A percentile compares a stretch with the other conserved stretches of the same genome.
Evolutionary conservation across 208 protist species (phyloP).

Genomic region (Leishmania aethiopica): DNA sequence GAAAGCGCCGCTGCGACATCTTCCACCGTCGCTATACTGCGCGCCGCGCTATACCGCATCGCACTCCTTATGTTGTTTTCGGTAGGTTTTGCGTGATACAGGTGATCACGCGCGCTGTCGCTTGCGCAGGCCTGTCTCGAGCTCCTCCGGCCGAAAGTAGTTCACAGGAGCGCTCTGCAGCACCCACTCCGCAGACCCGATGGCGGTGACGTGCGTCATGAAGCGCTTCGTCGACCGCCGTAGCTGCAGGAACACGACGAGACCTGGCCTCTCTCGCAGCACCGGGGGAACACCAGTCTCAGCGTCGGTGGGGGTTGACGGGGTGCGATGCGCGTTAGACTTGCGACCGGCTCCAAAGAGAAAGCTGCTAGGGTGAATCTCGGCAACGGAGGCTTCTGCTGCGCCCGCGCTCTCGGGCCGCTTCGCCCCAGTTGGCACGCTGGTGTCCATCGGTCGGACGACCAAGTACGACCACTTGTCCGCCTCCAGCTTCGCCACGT

Average conservation of each 20-base stretch:
- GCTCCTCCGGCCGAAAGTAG: slow-evolving; percentile 82
- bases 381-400: slow-evolving; percentile 39
- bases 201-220: slow-evolving; percentile 90
- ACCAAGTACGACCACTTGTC: slow-evolving; percentile 76
- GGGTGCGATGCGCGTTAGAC: slow-evolving; percentile 3
- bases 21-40: neutral
- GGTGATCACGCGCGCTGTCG: slow-evolving; percentile 29
- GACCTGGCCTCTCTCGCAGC: slow-evolving; percentile 55
- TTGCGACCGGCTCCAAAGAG: slow-evolving; percentile 55
- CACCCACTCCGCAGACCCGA: slow-evolving; percentile 67
- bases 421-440: slow-evolving; percentile 18
- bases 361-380: slow-evolving; percentile 86
- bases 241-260: slow-evolving; percentile 88
- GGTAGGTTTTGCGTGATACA: too few species aligned
- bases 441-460: slow-evolving; percentile 79
- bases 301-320: neutral
- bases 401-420: slow-evolving; percentile 8
- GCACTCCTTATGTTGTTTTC: neutral
- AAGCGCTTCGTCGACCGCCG: slow-evolving; percentile 84
- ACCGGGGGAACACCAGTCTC: slow-evolving; percentile 20
- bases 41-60: neutral
- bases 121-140: slow-evolving; percentile 76
- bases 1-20: neutral
- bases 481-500: slow-evolving; percentile 79
- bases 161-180: slow-evolving; percentile 72